Base-by-base conservation (phyloP, 345 rosid genomes). In the Combretum micranthum region DNA sequence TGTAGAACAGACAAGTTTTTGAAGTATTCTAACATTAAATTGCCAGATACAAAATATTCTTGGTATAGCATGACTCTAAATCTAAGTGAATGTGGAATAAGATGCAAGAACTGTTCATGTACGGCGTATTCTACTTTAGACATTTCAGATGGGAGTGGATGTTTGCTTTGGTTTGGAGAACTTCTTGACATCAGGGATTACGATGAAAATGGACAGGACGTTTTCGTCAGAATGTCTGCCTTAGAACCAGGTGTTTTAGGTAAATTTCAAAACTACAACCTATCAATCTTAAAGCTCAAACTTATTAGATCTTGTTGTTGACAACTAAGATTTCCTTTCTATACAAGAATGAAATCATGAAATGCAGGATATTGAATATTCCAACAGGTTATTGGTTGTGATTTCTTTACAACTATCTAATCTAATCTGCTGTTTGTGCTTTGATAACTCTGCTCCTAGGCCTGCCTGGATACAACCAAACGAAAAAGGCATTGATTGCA, bases 71-170 rank as follows among this genome's bases (percentile, higher is more conserved):
- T 53, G 43, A 62, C 52, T 6, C 58, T 75, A 22, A 70, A 43
- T 39, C 78, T 77, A 5, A 20, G 54, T 5, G 78, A 71, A 37
- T 84, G 87, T 44, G 50, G 67, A 48, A 13, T 25, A 13, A 4
- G n/a, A 53, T 46, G 13, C n/a, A 54, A 57, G 18, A 79, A 84
- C 26, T 84, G 85, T 56, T 77, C 81, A 7, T 84, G 90, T 3
- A 77, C 47, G 1, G 90, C 85, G 52, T 84, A 77, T 56, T 70
- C 81, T 0, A 71, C 42, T 61, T 61, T 64, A 19, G 62, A 77
- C 52, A 63, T 84, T 20, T 54, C 66, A 42, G 72, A 67, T 19
- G 66, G 60, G 0, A 63, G 60, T 6, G 67, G 67, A 9, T 63
- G 67, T 19, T 42, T 63, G 59, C 18, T 54, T 39, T 63, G 67